Conservation (phyloP, 139 green algal genomes). For the Closterium sp. region DNA sequence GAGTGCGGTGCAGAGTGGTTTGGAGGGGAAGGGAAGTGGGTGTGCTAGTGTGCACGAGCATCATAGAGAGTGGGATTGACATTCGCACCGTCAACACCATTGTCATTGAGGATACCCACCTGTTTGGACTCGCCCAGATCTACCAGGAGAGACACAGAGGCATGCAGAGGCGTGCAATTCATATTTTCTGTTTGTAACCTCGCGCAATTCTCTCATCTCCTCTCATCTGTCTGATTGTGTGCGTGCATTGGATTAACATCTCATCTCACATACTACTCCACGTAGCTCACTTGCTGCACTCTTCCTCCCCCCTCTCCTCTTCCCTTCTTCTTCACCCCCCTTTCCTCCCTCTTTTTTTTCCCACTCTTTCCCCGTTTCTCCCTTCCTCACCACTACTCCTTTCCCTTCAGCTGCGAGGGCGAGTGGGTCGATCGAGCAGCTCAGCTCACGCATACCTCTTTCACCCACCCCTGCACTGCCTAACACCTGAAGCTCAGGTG, state of each 20-base stretch:
- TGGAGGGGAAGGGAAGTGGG: no score
- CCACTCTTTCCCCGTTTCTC: no score
- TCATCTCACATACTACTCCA: no score
- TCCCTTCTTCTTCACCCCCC: not conserved
- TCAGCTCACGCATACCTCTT: slow-evolving; percentile 36
- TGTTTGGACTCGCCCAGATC: slow-evolving; percentile 59
- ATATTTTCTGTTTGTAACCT: no score
- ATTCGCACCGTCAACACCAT: slow-evolving; percentile 58
- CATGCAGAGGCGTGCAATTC: not conserved
- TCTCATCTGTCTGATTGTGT: no score
- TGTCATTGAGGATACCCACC: slow-evolving; percentile 57
- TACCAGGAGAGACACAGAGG: slow-evolving; percentile 50
- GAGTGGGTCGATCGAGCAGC: slow-evolving; percentile 29
- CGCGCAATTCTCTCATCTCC: no score
- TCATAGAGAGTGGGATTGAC: slow-evolving; percentile 60
- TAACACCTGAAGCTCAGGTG: slow-evolving; percentile 30
- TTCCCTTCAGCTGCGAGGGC: slow-evolving; percentile 32
- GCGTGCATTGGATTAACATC: no score
- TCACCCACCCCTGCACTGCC: slow-evolving; percentile 14
- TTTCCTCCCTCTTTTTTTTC: not conserved
- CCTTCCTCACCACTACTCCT: no score
- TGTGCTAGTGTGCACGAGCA: no score
- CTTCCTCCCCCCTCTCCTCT: not conserved
- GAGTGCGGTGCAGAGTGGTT: not conserved
- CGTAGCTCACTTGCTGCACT: no score